Conservation (phyloP, 768 basidiomycete genomes). For the Cyclocybe cylindracea region DNA sequence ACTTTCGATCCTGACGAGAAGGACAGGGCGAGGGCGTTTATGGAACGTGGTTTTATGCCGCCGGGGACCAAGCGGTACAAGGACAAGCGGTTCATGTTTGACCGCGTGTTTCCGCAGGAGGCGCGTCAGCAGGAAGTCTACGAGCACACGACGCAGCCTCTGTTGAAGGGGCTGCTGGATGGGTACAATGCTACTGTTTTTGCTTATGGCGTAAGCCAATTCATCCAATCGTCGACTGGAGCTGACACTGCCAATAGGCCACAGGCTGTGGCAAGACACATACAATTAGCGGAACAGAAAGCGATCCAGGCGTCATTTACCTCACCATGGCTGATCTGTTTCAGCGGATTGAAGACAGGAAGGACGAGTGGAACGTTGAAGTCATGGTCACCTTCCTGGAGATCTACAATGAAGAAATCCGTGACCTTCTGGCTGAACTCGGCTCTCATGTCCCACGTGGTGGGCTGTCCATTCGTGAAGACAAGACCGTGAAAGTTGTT, state of each 20-base stretch:
- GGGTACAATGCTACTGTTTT: constrained; percentile 98
- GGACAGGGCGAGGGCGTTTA: constrained; percentile 76
- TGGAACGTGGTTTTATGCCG: constrained; percentile 82
- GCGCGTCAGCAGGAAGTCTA: constrained; percentile 87
- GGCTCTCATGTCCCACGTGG: constrained; percentile 67
- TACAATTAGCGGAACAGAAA: constrained; percentile 91
- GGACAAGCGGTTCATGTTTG: constrained; percentile 96
- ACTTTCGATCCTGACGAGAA: constrained; percentile 96
- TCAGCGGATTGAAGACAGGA: constrained; percentile 85
- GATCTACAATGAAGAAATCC: constrained; percentile 99
- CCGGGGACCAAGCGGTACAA: constrained; percentile 94
- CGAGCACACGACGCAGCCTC: constrained; percentile 79
- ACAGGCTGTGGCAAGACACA: constrained; percentile 99
- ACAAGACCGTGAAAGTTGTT: constrained; percentile 89
- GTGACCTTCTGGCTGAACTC: constrained; percentile 86
- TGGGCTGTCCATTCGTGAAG: constrained; percentile 91
- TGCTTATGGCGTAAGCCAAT: constrained; percentile 87
- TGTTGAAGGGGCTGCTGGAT: constrained; percentile 83
- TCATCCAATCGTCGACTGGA: neutral
- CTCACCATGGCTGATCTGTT: constrained; percentile 97
- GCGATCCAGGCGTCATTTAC: constrained; percentile 92
- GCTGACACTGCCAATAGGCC: constrained; percentile 54
- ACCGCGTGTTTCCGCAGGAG: constrained; percentile 84
- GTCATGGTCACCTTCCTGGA: constrained; percentile 96
- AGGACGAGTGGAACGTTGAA: constrained; percentile 82